Base-by-base conservation (phyloP, 768 basidiomycete genomes). In the Chalciporus piperatus region DNA sequence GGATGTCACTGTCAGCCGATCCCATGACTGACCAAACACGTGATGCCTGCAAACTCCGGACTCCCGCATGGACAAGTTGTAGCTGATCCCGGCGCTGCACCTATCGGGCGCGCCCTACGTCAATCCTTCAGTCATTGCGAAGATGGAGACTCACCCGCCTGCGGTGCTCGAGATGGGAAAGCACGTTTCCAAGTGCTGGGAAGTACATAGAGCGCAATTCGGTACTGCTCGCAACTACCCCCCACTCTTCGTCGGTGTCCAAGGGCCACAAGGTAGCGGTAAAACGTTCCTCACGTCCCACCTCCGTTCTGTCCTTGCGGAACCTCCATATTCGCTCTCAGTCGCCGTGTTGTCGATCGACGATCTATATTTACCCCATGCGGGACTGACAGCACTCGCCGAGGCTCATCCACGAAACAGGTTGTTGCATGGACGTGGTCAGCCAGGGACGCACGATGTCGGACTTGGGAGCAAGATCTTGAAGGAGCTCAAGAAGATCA, bases 201-300 rank as follows among this genome's bases (percentile, higher is more conserved):
- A 51, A 32, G 16, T 30, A 2, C 71, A 74, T 59, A 69, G 68
- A 19, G 32, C 59, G 30, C 65, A 53, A 45, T 47, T 50, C 48
- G 22, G 47, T 17, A 8, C 51, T n/a, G 40, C 22, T n/a, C 23
- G 38, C 9, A 44, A 13, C 6, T 47, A 12, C 11, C 65, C 67
- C 20, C 93, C 95, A 3, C 73, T 97, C 14, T 87, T 97, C 54
- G 82, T 95, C 12, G 93, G 85, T 3, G 63, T 97, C 14, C 95
- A 97, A 71, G 95, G 95, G 1, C 93, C 95, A 0, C 95, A 98
- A 69, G 95, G 95, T 11, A 89, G 88, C 47, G 94, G 95, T 30
- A 98, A 98, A 74, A 87, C 93, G 0, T 92, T 80, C 63, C 75
- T 92, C 23, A 83, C 89, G 5, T 74, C 76, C 6, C 77, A 74